These are phyloP conservation scores for Lathyrus aphaca DNA, from an alignment of 306 rosid genomes.

Conservation along the genomic window DNA sequence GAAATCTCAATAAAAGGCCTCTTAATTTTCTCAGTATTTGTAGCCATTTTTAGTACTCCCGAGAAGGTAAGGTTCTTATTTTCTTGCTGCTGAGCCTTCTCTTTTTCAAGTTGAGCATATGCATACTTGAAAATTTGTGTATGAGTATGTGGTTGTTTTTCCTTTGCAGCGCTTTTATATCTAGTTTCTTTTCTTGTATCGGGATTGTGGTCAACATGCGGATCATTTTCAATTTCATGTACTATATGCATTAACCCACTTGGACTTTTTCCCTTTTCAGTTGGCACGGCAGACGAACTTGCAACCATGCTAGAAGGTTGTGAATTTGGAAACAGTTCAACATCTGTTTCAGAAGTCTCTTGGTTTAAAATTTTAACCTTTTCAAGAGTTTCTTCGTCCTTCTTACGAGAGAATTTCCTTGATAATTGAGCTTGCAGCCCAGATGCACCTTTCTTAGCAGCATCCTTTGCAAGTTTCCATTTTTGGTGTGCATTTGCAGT, in stretches of 20 bases:
- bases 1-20: conserved; percentile 89
- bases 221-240: conserved; percentile 69
- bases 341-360: conserved; percentile 45
- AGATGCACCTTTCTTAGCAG: conserved; percentile 78
- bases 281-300: conserved; percentile 46
- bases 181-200: conserved; percentile 47
- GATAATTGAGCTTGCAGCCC: conserved; percentile 88
- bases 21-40: conserved; percentile 55
- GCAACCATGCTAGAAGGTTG: conserved; percentile 48
- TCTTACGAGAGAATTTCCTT: conserved; percentile 63
- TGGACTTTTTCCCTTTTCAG: conserved; percentile 50
- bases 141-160: conserved; percentile 59
- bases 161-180: conserved; percentile 47
- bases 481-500: conserved; percentile 75
- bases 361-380: conserved; percentile 59
- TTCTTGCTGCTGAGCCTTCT: conserved; percentile 85
- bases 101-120: conserved; percentile 89
- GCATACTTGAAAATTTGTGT: conserved; percentile 85
- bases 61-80: conserved; percentile 81
- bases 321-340: conserved; percentile 42
- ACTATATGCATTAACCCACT: conserved; percentile 52
- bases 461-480: conserved; percentile 81
- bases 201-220: conserved; percentile 47
- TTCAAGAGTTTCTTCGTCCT: conserved; percentile 45
- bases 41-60: conserved; percentile 78